These are phyloP conservation scores for Termitomyces sp. DNA, from an alignment of 768 basidiomycete genomes.

Conservation along the genomic window DNA sequence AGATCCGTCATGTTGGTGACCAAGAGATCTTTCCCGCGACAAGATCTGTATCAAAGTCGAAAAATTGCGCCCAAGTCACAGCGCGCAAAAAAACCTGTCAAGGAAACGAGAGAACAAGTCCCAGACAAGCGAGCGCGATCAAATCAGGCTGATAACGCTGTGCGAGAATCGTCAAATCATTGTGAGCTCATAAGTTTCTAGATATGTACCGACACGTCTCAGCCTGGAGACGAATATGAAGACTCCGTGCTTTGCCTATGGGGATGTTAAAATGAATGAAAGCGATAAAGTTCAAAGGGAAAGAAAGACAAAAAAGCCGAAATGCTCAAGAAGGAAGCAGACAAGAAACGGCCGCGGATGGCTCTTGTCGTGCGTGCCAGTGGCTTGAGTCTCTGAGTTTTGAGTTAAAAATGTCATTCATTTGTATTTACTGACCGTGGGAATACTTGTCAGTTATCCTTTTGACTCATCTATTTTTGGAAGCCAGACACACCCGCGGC, in stretches of 20 bases:
- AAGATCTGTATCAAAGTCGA: neutral
- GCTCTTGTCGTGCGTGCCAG: neutral
- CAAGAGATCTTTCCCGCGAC: neutral
- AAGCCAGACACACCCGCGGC: neutral
- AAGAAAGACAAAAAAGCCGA: neutral
- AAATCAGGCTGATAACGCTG: neutral
- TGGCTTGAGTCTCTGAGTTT: neutral
- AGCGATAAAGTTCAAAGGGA: neutral
- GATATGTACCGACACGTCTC: neutral
- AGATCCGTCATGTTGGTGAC: slow-evolving; percentile 40
- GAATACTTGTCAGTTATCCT: neutral
- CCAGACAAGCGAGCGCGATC: neutral
- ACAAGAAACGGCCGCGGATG: neutral
- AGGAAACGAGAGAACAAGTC: neutral
- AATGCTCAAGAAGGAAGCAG: neutral
- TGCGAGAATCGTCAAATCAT: neutral
- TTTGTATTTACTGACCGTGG: slow-evolving; percentile 1
- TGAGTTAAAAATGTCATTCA: neutral
- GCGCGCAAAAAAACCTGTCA: neutral
- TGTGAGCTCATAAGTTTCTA: neutral
- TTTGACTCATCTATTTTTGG: neutral
- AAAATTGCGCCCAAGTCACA: neutral
- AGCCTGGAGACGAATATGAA: neutral
- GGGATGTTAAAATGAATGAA: neutral
- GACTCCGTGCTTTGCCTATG: neutral